phyloP scores from a whole-genome alignment of 2,329 filamentous ascomycete species.

The Neofusicoccum laricinum region DNA sequence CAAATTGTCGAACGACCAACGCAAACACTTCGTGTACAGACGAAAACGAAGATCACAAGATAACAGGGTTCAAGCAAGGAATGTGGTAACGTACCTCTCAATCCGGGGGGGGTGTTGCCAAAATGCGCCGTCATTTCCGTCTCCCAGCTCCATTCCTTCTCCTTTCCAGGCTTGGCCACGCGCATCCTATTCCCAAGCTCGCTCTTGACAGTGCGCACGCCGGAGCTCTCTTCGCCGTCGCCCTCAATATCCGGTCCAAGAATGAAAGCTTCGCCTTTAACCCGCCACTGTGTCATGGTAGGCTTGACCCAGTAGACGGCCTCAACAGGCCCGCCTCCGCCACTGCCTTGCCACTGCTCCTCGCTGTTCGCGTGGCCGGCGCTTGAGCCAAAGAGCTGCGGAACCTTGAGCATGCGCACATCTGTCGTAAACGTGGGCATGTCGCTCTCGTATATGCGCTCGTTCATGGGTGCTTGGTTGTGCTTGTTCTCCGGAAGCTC shows the following conservation, averaged over 20 bases:
- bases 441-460: constrained; percentile 69
- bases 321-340: constrained; percentile 71
- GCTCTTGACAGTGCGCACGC: constrained; percentile 57
- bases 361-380: constrained; percentile 45
- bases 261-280: constrained; percentile 73
- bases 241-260: constrained; percentile 66
- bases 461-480: constrained; percentile 71
- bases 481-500: constrained; percentile 67
- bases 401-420: constrained; percentile 78
- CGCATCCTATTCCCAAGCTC: constrained; percentile 64
- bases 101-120: constrained; percentile 77
- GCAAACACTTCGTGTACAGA: background rate
- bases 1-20: background rate
- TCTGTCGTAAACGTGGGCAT: constrained; percentile 84
- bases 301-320: constrained; percentile 77
- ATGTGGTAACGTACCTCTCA: constrained; percentile 58
- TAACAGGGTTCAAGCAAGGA: background rate
- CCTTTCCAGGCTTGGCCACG: constrained; percentile 43
- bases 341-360: constrained; percentile 48
- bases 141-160: constrained; percentile 68
- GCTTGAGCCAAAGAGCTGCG: constrained; percentile 61
- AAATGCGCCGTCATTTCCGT: constrained; percentile 83
- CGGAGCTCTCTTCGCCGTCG: constrained; percentile 51
- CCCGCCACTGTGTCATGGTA: constrained; percentile 75
- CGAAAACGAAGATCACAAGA: background rate